Evolutionary conservation across 2,329 filamentous ascomycete genomes (phyloP), one percentile per base, ranked within the genome.

Genomic region (Fusarium sp.): DNA sequence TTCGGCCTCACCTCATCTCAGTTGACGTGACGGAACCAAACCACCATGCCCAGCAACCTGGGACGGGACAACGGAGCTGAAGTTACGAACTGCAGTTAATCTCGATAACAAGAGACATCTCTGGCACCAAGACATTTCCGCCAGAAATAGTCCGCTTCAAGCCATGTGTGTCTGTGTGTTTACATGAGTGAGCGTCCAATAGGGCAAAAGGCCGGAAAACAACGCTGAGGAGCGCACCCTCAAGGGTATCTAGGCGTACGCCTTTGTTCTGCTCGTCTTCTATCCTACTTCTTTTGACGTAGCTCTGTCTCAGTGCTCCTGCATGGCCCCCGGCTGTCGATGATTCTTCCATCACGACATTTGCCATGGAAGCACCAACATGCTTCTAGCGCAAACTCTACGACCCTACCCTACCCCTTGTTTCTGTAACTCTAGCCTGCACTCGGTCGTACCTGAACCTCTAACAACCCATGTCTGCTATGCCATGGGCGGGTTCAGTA

Each of bases 371-470:
- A 65, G 62, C 48, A 59, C 51, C 54, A 65, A 43, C 12, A 48
- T 41, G 54, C 65, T 70, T 70, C 68, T 70, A 70, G 68, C 63
- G 68, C 48, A 63, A 70, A 70, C 67, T 58, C 52, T 70, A 51
- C 13, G 13, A 51, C 46, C 58, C 63, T 51, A 42, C 40, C 19
- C 5, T 38, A 24, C 60, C 38, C 44, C 45, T 40, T 64, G 31
- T 41, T 38, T 31, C 49, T 43, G 26, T 38, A 35, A 48, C 31
- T 41, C 34, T 39, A 38, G 28, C 39, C 22, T 52, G 28, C 25
- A 34, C 6, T 44, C 34, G 44, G 58, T 53, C 49, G 34, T 31
- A 43, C 28, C 55, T 40, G 26, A 55, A 56, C 55, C 48, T 60
- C 36, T 60, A 41, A 55, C 15, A 31, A 32, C 15, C n/a, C n/a